Evolutionary conservation across 306 rosid species (phyloP).

Genomic region (Prunus padus): DNA sequence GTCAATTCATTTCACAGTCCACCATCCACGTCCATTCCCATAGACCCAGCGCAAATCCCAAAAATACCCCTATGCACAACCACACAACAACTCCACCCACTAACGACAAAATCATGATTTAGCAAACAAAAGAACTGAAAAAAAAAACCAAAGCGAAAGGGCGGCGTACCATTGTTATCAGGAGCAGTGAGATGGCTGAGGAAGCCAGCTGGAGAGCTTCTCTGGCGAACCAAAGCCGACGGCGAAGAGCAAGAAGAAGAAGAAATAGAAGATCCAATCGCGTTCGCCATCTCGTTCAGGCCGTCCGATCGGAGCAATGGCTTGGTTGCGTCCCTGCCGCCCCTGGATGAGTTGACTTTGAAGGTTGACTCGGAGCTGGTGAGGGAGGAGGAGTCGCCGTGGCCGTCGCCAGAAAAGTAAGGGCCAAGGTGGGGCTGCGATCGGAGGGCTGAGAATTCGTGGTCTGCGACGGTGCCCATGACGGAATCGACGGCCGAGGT

Average conservation of each 20-base stretch:
- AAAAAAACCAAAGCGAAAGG: not conserved
- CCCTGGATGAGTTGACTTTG: slow-evolving; percentile 34
- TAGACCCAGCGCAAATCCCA: not conserved
- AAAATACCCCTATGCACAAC: not conserved
- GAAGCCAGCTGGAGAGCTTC: slow-evolving; percentile 92
- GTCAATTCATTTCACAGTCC: not conserved
- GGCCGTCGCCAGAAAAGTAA: slow-evolving; percentile 36
- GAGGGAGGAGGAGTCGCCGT: slow-evolving; percentile 33
- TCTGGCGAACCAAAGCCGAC: slow-evolving; percentile 68
- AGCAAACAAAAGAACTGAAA: not conserved
- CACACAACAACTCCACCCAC: not conserved
- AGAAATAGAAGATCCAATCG: slow-evolving; percentile 35
- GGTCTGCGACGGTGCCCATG: slow-evolving; percentile 35
- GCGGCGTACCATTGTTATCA: slow-evolving; percentile 38
- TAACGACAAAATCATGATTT: not conserved
- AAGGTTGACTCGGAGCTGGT: slow-evolving; percentile 40
- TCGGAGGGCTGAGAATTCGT: slow-evolving; percentile 38
- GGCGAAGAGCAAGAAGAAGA: slow-evolving; percentile 34
- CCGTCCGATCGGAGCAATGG: slow-evolving; percentile 45
- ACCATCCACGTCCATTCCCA: not conserved
- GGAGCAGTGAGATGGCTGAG: slow-evolving; percentile 46
- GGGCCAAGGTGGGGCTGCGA: slow-evolving; percentile 25
- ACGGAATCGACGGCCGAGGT: slow-evolving; percentile 59
- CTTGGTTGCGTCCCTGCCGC: not conserved
- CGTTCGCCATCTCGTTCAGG: slow-evolving; percentile 26